Evolutionary conservation across 2,329 filamentous ascomycete species (phyloP).

Genomic region (Cercospora sp.): DNA sequence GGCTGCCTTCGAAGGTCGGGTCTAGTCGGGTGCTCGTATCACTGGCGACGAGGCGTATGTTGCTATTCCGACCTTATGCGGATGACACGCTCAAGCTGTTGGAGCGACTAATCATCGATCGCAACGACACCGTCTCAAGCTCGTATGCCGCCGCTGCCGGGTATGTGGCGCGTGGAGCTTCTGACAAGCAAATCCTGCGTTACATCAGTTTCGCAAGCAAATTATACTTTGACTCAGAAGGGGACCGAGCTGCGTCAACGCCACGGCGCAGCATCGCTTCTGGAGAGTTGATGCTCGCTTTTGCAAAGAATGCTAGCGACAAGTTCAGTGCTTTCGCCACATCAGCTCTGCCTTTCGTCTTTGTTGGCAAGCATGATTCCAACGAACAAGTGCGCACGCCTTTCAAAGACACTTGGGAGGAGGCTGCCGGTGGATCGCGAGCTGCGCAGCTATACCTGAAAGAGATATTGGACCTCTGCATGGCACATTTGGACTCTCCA

Average conservation of each 20-base stretch:
- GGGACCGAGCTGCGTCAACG: slow-evolving; percentile 55
- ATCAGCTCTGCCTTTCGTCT: slow-evolving; percentile 79
- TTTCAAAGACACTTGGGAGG: slow-evolving; percentile 84
- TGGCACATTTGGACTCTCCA: slow-evolving; percentile 69
- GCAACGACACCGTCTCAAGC: slow-evolving; percentile 89
- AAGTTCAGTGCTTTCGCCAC: slow-evolving; percentile 77
- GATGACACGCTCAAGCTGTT: slow-evolving; percentile 74
- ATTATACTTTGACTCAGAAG: slow-evolving; percentile 79
- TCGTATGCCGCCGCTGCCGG: slow-evolving; percentile 85
- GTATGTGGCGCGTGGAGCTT: slow-evolving; percentile 71
- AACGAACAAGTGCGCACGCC: slow-evolving; percentile 75
- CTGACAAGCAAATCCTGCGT: slow-evolving; percentile 58
- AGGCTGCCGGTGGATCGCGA: slow-evolving; percentile 82
- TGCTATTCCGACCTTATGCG: slow-evolving; percentile 73
- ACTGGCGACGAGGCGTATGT: slow-evolving; percentile 75
- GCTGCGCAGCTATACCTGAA: slow-evolving; percentile 79
- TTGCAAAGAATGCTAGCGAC: slow-evolving; percentile 85
- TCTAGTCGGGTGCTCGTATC: slow-evolving; percentile 83
- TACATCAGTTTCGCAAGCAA: slow-evolving; percentile 59
- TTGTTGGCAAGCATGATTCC: slow-evolving; percentile 81
- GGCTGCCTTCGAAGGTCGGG: slow-evolving; percentile 90
- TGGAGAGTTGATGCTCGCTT: slow-evolving; percentile 77
- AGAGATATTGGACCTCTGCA: slow-evolving; percentile 73
- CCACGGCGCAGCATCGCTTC: slow-evolving; percentile 61
- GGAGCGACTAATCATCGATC: slow-evolving; percentile 80